Base-by-base conservation (phyloP, 2,329 filamentous ascomycete genomes). In the Talaromyces islandicus region DNA sequence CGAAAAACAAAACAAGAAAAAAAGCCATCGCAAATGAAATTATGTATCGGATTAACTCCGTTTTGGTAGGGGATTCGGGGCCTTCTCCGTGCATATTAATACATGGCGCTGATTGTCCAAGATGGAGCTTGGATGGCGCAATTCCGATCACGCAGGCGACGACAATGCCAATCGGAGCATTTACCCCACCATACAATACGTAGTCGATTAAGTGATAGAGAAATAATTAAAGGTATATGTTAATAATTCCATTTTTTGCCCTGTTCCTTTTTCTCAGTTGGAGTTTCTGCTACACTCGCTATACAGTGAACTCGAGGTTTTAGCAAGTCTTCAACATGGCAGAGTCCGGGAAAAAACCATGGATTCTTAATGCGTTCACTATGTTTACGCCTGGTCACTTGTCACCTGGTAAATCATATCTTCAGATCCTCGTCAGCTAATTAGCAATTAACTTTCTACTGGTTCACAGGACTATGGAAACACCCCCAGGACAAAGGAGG, bases 311-410 rank as follows among this genome's bases (percentile, higher is more conserved):
- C 6, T 24, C 19, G 7, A 4, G 2, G 9, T 11, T 24, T 24
- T 24, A 24, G n/a, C 2, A 14, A 14, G n/a, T 54, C 27, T 12
- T 35, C 25, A 60, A 54, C 19, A 61, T 61, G 59, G 43, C 59
- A 53, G 58, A 56, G 29, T 12, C 38, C 0, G 6, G 21, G 29
- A 58, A 52, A 24, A 59, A 56, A 24, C 56, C 48, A 53, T 57
- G 54, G 54, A 61, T 61, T 27, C 74, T 80, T 70, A 80, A 80
- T 64, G 77, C 78, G 17, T 80, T 80, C 61, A 76, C 75, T 2
- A 80, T 80, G 78, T 74, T 78, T 52, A 73, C 77, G 1, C 77
- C 77, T n/a, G 73, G 73, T 2, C 78, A 80, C 64, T 66, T 80
- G 38, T 75, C 77, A 57, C 77, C 78, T 27, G 60, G 60, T 58